Evolutionary conservation across 1,139 yeast species (phyloP), one percentile per base, ranked within the genome.

Genomic region (Pichia sp.): DNA sequence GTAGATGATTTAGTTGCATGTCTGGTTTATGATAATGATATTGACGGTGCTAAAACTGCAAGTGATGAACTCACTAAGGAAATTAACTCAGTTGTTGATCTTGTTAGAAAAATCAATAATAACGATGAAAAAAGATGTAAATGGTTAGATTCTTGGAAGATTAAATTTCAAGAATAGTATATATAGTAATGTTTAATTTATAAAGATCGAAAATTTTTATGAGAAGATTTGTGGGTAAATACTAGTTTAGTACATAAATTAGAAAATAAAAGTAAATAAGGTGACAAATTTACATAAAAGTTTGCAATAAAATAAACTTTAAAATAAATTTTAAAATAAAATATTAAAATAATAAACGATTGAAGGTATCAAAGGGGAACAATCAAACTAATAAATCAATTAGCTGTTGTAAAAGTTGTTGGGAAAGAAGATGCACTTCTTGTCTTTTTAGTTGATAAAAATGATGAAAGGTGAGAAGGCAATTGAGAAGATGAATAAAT

Each of bases 121-220:
- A 60, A 65, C 29, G 73, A 71, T 53, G 74, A 72, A 18, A 70
- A 69, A 52, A 78, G 75, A 62, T 63, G 69, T 27, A 75, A 73
- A 62, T 80, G 84, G 84, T 70, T 78, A 56, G 68, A 67, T 44
- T 71, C 81, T 1, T 80, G 84, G 84, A 67, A 66, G 43, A 51
- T 63, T 2, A 79, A 79, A 62, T 77, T 68, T 50, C 42, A 50
- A 22, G 68, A 66, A 46, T 54, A 44, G 31, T 30, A 30, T 30
- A 30, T 4, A 30, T 30, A 11, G 31, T 22, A 22, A 22, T 22
- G 25, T 22, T 22, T 22, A 22, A 22, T 22, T 22, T 22, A 22
- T 22, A 22, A 22, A 22, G 25, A 22, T 22, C 25, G 4, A 30
- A 10, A 2, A 30, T 13, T 30, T 30, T 30, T 10, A 30, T 30